Base-by-base conservation (phyloP, 2,329 filamentous ascomycete species). In the Xylaria sp. region DNA sequence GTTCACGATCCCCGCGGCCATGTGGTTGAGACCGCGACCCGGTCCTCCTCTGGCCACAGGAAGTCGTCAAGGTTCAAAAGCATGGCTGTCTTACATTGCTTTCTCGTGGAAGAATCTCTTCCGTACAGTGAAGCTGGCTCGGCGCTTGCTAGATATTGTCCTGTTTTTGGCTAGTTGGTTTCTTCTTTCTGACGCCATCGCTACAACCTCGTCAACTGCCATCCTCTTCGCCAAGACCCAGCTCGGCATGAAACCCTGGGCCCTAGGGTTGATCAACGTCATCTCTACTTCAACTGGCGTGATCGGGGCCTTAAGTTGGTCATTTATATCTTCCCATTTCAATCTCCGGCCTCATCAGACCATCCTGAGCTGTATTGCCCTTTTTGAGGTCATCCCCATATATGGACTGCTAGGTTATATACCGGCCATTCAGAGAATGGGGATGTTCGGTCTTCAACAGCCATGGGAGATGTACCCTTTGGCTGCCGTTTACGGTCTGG, bases 391-490 rank as follows among this genome's bases (percentile, higher is more conserved):
- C 31, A 97, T 99, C 53, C 95, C 95, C 0, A 73, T 98, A 0
- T 99, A 99, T 72, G 94, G 94, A 0, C 82, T 99, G 12, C 79
- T 96, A 17, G 94, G 94, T 0, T 97, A 95, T 73, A 83, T 98
- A 15, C 92, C 94, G 0, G 87, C 92, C 6, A 84, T 99, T 49
- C 85, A 88, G 70, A 79, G 82, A 7, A 87, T 90, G 77, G 94
- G 92, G 0, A 87, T 92, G 4, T 79, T 93, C 42, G 95, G 95
- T 1, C 83, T 99, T n/a, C 93, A 97, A 76, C 89, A 95, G 74
- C 89, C 92, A 2, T 97, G 93, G 92, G 95, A 99, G 71, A 97
- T 99, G 92, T 98, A 95, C 71, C 92, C 92, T 0, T 79, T 99
- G 0, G 94, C 92, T 0, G 91, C 91, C 2, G 87, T 98, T 12